Evolutionary conservation across 2,329 filamentous ascomycete species (phyloP).

Genomic region (Myriosclerotinia scirpicola): DNA sequence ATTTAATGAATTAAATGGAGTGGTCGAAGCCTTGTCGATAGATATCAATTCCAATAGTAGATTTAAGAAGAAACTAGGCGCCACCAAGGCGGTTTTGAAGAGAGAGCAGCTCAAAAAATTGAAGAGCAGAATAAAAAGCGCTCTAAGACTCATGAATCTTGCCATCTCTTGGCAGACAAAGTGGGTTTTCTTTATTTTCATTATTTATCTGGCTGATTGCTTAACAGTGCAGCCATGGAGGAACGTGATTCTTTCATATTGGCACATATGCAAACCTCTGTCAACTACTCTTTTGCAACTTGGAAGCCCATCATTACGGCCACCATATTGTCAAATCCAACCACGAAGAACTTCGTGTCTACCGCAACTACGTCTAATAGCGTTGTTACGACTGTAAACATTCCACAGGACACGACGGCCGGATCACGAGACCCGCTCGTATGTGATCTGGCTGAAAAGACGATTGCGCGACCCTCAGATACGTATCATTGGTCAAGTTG

Average conservation of each 20-base stretch:
- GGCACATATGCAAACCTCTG: not conserved
- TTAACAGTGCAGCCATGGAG: not conserved
- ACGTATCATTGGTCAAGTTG: conserved; percentile 16
- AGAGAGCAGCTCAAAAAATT: conserved; percentile 25
- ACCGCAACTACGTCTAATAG: not conserved
- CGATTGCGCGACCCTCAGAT: not conserved
- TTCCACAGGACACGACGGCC: not conserved
- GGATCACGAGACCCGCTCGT: not conserved
- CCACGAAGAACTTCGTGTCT: too few relatives aligned
- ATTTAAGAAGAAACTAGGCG: conserved; percentile 23
- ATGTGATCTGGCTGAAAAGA: not conserved
- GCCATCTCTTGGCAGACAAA: conserved; percentile 25
- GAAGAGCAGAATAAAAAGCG: conserved; percentile 25
- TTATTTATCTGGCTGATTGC: not conserved
- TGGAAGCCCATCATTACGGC: not conserved
- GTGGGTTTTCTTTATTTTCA: not conserved
- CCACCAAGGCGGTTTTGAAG: conserved; percentile 23
- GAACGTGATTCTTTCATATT: not conserved
- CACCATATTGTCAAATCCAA: too few relatives aligned
- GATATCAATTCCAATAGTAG: conserved; percentile 22
- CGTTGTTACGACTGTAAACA: not conserved
- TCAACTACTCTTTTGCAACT: not conserved
- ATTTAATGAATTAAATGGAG: conserved; percentile 9
- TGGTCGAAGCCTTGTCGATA: conserved; percentile 15
- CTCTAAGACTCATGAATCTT: conserved; percentile 18